Conservation (phyloP, 179 eudicot species). For the Drosera spatulata region DNA sequence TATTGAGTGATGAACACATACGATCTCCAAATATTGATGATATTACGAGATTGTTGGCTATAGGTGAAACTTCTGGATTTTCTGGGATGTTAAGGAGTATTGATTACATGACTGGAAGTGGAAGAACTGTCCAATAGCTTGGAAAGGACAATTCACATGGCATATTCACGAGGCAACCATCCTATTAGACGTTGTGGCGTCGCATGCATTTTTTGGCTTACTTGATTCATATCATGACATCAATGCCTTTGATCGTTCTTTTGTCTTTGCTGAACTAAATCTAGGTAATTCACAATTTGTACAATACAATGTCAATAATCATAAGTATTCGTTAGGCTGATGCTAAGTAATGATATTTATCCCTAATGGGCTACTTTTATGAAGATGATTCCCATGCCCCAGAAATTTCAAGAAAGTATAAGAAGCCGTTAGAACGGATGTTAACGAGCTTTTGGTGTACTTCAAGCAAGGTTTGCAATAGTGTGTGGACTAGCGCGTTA, state of each 20-base stretch:
- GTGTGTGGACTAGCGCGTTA: no score
- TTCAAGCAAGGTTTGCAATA: conserved; percentile 6
- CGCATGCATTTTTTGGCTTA: conserved; percentile 10
- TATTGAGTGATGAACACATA: no score
- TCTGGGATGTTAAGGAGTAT: conserved; percentile 2
- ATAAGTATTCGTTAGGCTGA: not conserved
- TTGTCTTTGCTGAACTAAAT: not conserved
- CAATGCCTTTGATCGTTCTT: conserved; percentile 3
- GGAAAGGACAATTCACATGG: not conserved
- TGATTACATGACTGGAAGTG: not conserved
- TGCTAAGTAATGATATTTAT: conserved; percentile 1
- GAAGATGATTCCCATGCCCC: conserved; percentile 2
- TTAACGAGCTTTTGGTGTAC: not conserved
- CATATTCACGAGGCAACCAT: not conserved
- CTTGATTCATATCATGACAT: conserved; percentile 6
- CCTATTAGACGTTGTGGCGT: conserved; percentile 5
- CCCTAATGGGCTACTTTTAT: conserved; percentile 6
- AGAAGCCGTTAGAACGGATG: conserved; percentile 5
- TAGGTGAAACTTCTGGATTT: not conserved
- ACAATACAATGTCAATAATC: conserved; percentile 5
- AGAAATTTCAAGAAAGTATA: not conserved
- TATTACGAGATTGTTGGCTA: no score
- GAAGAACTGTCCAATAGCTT: not conserved
- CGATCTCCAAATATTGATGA: no score
- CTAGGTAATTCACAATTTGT: conserved; percentile 12